A percentile compares a stretch with the other conserved stretches of the same genome.
Evolutionary conservation across 306 rosid genomes (phyloP).

Genomic region (Fragaria vesca): DNA sequence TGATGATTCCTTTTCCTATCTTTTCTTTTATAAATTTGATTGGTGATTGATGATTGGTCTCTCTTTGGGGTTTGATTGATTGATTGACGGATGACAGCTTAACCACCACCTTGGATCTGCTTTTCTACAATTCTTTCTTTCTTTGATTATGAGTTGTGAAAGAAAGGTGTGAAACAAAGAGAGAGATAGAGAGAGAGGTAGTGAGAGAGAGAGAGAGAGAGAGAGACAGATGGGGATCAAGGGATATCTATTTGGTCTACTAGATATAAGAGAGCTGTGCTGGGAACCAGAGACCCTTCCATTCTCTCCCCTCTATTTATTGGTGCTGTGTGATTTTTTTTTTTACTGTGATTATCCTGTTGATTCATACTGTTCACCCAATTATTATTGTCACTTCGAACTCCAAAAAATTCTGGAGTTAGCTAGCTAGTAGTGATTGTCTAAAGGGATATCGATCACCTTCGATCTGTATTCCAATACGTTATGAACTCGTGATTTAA

Average conservation of each 20-base stretch:
- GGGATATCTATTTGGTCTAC: slow-evolving; percentile 42
- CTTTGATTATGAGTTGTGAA: slow-evolving; percentile 67
- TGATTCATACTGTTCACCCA: neutral
- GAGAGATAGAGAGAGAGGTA: neutral
- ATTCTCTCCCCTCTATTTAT: slow-evolving; percentile 24
- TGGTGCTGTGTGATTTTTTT: neutral
- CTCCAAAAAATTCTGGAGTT: neutral
- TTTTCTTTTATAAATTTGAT: slow-evolving; percentile 10
- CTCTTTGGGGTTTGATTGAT: slow-evolving; percentile 36
- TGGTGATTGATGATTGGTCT: slow-evolving; percentile 86
- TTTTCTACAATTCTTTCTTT: slow-evolving; percentile 24
- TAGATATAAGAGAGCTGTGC: slow-evolving; percentile 40
- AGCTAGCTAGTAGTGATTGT: neutral
- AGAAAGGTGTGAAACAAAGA: slow-evolving; percentile 48
- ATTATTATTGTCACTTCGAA: neutral
- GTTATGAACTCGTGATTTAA: neutral
- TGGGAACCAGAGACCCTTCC: slow-evolving; percentile 16
- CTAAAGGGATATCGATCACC: neutral
- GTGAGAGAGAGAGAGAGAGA: slow-evolving; percentile 33
- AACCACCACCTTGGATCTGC: slow-evolving; percentile 96
- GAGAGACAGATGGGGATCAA: slow-evolving; percentile 22
- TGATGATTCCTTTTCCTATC: slow-evolving; percentile 40
- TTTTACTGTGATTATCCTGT: neutral
- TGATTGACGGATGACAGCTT: slow-evolving; percentile 92
- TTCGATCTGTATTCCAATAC: neutral